Evolutionary conservation across 768 basidiomycete genomes (phyloP).

Genomic region (Hemileccinum impolitum): DNA sequence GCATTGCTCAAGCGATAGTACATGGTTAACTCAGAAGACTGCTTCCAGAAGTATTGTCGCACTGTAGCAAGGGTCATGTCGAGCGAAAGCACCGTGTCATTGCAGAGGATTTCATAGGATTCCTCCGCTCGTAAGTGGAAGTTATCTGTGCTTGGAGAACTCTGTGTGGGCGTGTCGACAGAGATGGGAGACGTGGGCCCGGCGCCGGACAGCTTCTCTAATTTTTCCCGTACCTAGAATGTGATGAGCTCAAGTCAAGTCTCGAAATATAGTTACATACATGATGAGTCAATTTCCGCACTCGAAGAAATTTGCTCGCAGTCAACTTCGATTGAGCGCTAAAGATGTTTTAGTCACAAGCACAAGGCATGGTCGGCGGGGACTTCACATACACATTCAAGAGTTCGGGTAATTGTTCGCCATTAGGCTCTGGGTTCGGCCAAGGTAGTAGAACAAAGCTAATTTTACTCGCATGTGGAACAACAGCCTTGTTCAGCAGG

Average conservation of each 20-base stretch:
- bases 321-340: constrained; percentile 83
- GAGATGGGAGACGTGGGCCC: constrained; percentile 29
- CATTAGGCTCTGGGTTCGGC: constrained; percentile 52
- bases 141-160: constrained; percentile 21
- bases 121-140: constrained; percentile 52
- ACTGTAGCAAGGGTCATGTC: constrained; percentile 90
- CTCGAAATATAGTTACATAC: constrained; percentile 42
- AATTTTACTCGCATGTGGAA: constrained; percentile 63
- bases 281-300: constrained; percentile 81
- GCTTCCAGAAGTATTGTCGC: constrained; percentile 86
- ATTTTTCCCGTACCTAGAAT: constrained; percentile 75
- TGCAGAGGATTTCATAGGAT: constrained; percentile 83
- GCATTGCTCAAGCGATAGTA: constrained; percentile 58
- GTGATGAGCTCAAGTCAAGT: constrained; percentile 5
- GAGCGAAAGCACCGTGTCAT: constrained; percentile 75
- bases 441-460: constrained; percentile 89
- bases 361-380: not conserved
- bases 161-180: constrained; percentile 39
- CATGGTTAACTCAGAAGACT: constrained; percentile 68
- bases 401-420: constrained; percentile 70
- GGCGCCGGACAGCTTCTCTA: constrained; percentile 51
- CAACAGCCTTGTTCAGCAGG: constrained; percentile 58
- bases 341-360: constrained; percentile 1
- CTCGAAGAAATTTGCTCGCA: constrained; percentile 79
- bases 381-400: constrained; percentile 69